Evolutionary conservation across 2,329 filamentous ascomycete species (phyloP).

Genomic region (Periconia sp.): DNA sequence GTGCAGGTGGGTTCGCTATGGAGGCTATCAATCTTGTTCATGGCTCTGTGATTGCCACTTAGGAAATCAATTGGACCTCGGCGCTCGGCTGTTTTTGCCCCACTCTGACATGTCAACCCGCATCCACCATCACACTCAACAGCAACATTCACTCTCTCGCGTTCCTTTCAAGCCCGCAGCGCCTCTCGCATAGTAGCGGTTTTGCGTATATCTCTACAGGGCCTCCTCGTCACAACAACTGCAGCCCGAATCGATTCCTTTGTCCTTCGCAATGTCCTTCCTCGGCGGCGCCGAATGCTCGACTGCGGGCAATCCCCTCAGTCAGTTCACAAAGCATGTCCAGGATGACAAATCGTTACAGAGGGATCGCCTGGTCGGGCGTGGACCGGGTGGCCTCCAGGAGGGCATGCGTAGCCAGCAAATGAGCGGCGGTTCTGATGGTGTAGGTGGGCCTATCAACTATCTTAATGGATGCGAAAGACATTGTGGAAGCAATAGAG

Average conservation of each 20-base stretch:
- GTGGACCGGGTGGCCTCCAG: conserved; percentile 72
- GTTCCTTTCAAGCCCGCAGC: not conserved
- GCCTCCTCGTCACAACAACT: not conserved
- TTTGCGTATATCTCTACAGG: no score
- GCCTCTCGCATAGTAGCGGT: not conserved
- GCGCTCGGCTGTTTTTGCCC: conserved; percentile 17
- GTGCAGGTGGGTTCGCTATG: no score
- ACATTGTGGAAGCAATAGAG: conserved; percentile 9
- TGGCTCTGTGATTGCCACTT: conserved; percentile 16
- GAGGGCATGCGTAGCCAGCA: conserved; percentile 78
- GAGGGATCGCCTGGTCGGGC: conserved; percentile 82
- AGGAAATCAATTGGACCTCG: conserved; percentile 25
- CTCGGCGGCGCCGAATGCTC: conserved; percentile 96
- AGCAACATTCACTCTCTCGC: not conserved
- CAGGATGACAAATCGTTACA: conserved; percentile 96
- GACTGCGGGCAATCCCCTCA: conserved; percentile 91
- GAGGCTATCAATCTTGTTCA: not conserved
- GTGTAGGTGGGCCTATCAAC: conserved; percentile 38
- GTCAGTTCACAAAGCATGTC: conserved; percentile 96
- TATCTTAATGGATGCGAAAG: not conserved
- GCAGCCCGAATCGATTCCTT: not conserved
- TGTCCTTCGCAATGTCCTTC: conserved; percentile 77
- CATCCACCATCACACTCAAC: conserved; percentile 6
- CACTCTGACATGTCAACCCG: conserved; percentile 22
- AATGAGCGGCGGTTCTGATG: conserved; percentile 73